Evolutionary conservation across 1,284 basidiomycete genomes (phyloP), one percentile per base, ranked within the genome.

Genomic region (Ustilago vetiveriae): DNA sequence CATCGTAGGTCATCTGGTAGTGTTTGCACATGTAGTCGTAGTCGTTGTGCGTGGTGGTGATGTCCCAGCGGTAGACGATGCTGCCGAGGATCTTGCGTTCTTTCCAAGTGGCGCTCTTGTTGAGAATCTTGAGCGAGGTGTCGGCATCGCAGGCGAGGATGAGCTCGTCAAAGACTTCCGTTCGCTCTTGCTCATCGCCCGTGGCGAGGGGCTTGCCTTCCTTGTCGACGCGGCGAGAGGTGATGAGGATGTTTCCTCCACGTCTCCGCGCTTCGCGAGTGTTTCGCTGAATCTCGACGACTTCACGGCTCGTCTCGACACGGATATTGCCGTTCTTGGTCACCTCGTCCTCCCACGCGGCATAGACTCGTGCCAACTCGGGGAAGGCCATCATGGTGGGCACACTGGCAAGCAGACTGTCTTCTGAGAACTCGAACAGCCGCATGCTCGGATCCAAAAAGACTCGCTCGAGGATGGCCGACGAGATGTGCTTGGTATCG

Each of bases 101-200:
- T 66, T 86, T 81, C 85, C 85, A 87, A 2, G 84, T 83, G 2
- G 88, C 86, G 38, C 85, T 82, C 47, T 85, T 84, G 16, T 86
- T 86, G 8, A 89, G 83, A 2, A 89, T 79, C 47, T 85, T 84
- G 67, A 88, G 83, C 8, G 86, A 85, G 0, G 87, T 86, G 65
- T 89, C 87, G 3, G 88, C 88, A 30, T 87, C 82, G 10, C 86
- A 86, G 51, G 84, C 84, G 10, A 90, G 80, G 21, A 90, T 86
- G 53, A 90, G 83, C 73, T 89, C 87, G 77, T 89, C 88, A 73
- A 86, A 89, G 16, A 81, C 82, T 52, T 87, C 87, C 17, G 84
- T 26, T 6, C 60, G 42, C 14, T 58, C 64, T 7, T 68, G 50
- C 21, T 74, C 53, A 30, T 70, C 55, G 8, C 64, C 72, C 1